Percentiles rank a stretch among this genome's conserved stretches.
Evolutionary conservation across 768 basidiomycete genomes (phyloP).

Genomic region (Hygrophoropsis aurantiaca): DNA sequence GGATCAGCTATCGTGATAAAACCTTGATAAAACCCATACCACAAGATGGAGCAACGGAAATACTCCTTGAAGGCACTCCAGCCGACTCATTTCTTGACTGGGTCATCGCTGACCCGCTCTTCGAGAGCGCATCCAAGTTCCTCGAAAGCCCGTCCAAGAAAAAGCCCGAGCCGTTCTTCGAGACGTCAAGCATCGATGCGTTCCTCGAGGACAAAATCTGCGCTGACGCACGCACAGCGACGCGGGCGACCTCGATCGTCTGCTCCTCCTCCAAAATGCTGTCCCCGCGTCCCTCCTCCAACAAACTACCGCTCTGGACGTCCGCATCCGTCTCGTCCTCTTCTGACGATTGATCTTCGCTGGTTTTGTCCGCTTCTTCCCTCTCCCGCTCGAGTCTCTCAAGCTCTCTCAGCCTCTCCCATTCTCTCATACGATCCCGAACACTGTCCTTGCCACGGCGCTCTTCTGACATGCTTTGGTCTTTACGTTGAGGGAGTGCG

Average conservation of each 20-base stretch:
- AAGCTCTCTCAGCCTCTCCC: slow-evolving; percentile 76
- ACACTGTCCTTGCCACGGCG: slow-evolving; percentile 30
- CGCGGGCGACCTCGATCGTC: slow-evolving; percentile 27
- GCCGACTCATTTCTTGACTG: no score
- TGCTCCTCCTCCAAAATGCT: slow-evolving; percentile 22
- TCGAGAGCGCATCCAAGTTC: no score
- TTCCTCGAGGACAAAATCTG: slow-evolving; percentile 25
- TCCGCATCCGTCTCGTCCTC: slow-evolving; percentile 6
- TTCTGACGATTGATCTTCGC: slow-evolving; percentile 18
- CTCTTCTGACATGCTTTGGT: slow-evolving; percentile 7
- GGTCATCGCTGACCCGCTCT: no score
- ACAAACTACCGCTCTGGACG: not conserved
- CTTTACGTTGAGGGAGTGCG: not conserved
- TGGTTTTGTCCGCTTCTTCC: slow-evolving; percentile 29
- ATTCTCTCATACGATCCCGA: slow-evolving; percentile 67
- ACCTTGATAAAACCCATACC: no score
- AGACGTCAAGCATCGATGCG: slow-evolving; percentile 12
- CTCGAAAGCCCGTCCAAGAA: not conserved
- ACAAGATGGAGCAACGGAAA: no score
- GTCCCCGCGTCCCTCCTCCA: slow-evolving; percentile 11
- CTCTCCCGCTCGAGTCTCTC: slow-evolving; percentile 50
- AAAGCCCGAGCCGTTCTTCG: no score
- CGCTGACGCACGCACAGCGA: slow-evolving; percentile 27
- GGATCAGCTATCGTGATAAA: no score
- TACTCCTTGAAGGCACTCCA: no score